These are phyloP conservation scores for Staphylotrichum longicolle DNA, from an alignment of 495 filamentous ascomycete genomes.

Conservation along the genomic window DNA sequence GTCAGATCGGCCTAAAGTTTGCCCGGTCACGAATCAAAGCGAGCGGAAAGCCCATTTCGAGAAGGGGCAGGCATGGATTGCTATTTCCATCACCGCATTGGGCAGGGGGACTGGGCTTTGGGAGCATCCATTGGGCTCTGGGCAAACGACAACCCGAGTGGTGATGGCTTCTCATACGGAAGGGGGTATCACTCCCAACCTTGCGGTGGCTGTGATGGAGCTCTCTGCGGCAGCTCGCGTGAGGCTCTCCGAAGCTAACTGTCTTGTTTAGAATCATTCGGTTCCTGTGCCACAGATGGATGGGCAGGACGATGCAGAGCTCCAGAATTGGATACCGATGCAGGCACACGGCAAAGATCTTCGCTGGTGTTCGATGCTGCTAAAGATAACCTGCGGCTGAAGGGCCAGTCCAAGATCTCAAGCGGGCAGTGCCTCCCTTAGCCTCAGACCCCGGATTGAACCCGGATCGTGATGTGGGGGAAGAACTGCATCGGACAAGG, in stretches of 20 bases:
- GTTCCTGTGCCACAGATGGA: constrained; percentile 8
- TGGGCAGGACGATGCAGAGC: constrained; percentile 9
- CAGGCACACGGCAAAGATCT: constrained; percentile 15
- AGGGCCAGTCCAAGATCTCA: neutral
- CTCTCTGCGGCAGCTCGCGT: neutral
- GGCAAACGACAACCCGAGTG: neutral
- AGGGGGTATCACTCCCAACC: neutral
- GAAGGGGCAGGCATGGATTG: neutral
- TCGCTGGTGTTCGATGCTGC: constrained; percentile 13
- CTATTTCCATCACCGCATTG: neutral
- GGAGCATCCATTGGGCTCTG: neutral
- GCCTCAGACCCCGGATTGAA: constrained; percentile 7
- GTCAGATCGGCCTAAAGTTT: neutral
- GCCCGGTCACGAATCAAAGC: neutral
- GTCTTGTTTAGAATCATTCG: neutral
- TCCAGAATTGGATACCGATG: constrained; percentile 12
- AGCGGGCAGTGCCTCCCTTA: neutral
- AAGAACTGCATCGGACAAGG: constrained; percentile 5
- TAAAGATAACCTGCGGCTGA: constrained; percentile 27
- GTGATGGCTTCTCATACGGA: neutral
- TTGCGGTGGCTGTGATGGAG: neutral
- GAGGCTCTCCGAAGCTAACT: constrained; percentile 4
- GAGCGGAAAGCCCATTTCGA: neutral
- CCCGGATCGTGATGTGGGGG: constrained; percentile 12
- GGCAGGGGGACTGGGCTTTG: neutral